Percentiles rank a stretch among this genome's conserved stretches.
phyloP scores from a whole-genome alignment of 75 land plant genomes.

The Sequoia sempervirens region DNA sequence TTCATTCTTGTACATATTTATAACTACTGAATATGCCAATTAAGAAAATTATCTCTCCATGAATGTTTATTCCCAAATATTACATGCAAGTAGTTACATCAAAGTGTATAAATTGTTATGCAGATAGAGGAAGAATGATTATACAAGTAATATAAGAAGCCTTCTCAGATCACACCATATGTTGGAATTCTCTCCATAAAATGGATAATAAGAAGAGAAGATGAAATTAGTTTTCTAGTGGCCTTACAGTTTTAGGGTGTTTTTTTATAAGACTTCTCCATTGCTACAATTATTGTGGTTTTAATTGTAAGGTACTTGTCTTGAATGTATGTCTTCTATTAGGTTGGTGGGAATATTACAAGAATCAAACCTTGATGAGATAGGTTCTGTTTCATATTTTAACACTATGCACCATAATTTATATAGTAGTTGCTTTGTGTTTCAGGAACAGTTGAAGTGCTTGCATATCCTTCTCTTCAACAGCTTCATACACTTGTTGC shows the following conservation, averaged over 20 bases:
- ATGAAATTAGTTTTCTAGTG: background rate
- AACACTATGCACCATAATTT: background rate
- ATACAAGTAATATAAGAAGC: background rate
- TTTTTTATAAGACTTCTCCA: background rate
- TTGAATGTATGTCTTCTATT: background rate
- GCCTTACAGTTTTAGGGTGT: background rate
- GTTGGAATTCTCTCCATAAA: background rate
- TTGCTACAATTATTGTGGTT: background rate
- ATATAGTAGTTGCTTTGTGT: background rate
- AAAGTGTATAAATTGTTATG: background rate
- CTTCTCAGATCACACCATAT: background rate
- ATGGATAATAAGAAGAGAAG: background rate
- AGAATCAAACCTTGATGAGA: background rate
- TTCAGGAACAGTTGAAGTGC: slow-evolving; percentile 88
- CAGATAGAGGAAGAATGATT: background rate
- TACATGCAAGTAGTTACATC: background rate
- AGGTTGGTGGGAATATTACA: background rate
- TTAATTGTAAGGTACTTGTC: background rate
- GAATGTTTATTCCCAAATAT: background rate
- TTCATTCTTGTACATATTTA: background rate
- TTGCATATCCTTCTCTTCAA: slow-evolving; percentile 83
- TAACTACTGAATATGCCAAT: background rate
- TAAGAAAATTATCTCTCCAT: background rate
- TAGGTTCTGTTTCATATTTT: background rate
- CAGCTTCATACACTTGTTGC: slow-evolving; percentile 72